Conservation (phyloP, 257 asterid species). For the Avicennia marina region DNA sequence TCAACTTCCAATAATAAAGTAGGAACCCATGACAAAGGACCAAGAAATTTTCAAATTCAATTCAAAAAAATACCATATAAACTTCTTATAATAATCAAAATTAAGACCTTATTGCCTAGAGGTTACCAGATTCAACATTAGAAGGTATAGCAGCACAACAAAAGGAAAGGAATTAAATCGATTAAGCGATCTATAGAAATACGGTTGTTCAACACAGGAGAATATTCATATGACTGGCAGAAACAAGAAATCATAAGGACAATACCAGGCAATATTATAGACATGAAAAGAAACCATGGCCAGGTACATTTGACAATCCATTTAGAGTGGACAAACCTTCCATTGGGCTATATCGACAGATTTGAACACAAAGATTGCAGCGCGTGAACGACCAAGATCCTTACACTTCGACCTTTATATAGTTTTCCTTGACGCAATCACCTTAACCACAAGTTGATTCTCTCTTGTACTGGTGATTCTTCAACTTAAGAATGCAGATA, state of each 20-base stretch:
- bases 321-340: constrained; percentile 8
- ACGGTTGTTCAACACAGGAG: constrained; percentile 12
- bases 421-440: constrained; percentile 4
- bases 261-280: constrained; percentile 16
- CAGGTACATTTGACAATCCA: not conserved
- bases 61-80: no score
- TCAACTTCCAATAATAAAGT: no score
- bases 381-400: constrained; percentile 5
- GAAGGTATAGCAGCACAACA: not conserved
- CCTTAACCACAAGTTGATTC: not conserved
- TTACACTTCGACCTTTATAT: constrained; percentile 8
- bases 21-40: no score
- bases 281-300: constrained; percentile 13
- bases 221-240: not conserved
- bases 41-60: no score
- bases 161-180: constrained; percentile 9
- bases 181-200: constrained; percentile 14
- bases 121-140: not conserved
- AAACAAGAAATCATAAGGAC: constrained; percentile 5
- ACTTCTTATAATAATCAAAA: no score
- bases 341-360: constrained; percentile 11
- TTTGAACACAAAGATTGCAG: no score
- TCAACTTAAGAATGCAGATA: not conserved
- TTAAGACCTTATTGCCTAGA: not conserved
- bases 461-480: constrained; percentile 7